Conservation (phyloP, 2,329 filamentous ascomycete species). For the Teratosphaeria pseudoeucalypti region DNA sequence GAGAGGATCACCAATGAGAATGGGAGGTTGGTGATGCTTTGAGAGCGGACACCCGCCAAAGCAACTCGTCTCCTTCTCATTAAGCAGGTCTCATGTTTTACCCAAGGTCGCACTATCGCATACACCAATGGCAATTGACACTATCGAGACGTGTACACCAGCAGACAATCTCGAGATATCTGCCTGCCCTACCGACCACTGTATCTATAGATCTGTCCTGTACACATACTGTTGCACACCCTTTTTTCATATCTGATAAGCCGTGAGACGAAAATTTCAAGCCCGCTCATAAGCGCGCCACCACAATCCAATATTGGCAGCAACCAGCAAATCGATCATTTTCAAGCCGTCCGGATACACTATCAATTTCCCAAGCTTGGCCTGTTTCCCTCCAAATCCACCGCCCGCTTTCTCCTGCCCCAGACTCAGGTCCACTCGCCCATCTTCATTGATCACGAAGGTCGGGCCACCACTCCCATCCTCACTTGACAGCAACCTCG, state of each 20-base stretch:
- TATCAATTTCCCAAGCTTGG: slow-evolving; percentile 89
- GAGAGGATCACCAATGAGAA: slow-evolving; percentile 31
- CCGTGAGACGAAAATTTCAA: neutral
- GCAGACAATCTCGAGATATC: neutral
- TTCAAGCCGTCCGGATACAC: slow-evolving; percentile 82
- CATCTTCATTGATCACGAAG: slow-evolving; percentile 23
- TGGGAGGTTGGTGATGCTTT: slow-evolving; percentile 25
- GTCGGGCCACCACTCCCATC: slow-evolving; percentile 6
- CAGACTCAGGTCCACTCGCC: slow-evolving; percentile 59
- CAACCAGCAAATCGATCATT: slow-evolving; percentile 88
- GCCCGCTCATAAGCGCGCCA: slow-evolving; percentile 69
- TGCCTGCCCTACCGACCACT: too few relatives aligned
- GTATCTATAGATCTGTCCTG: neutral
- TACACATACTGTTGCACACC: neutral
- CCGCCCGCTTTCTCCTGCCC: slow-evolving; percentile 79
- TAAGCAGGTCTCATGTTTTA: neutral
- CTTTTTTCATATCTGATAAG: neutral
- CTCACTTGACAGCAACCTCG: neutral
- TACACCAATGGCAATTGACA: neutral
- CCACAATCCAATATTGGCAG: slow-evolving; percentile 86
- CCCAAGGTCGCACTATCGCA: neutral
- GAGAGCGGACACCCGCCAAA: neutral
- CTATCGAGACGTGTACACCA: neutral
- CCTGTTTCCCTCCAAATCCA: slow-evolving; percentile 72
- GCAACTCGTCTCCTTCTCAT: neutral